Conservation (phyloP, 257 asterid genomes). For the Cynanchum wilfordii region DNA sequence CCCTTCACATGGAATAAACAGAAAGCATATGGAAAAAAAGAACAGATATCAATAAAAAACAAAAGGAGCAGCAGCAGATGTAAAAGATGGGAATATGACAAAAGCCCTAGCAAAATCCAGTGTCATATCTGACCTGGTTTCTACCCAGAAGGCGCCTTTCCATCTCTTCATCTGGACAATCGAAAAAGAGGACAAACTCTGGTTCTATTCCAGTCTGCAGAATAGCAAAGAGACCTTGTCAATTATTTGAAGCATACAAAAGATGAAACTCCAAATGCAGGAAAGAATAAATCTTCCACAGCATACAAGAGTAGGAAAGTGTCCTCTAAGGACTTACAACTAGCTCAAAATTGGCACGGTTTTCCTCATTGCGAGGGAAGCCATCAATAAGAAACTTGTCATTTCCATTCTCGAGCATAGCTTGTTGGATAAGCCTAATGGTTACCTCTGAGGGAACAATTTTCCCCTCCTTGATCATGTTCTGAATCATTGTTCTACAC, state of each 20-base stretch:
- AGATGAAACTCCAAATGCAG: background rate
- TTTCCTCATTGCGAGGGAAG: constrained; percentile 93
- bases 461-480: constrained; percentile 83
- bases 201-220: constrained; percentile 80
- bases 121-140: constrained; percentile 27
- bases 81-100: background rate
- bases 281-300: background rate
- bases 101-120: background rate
- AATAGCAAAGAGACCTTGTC: background rate
- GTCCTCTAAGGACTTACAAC: constrained; percentile 42
- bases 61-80: constrained; percentile 9
- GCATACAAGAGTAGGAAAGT: background rate
- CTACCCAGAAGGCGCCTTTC: constrained; percentile 41
- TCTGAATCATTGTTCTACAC: constrained; percentile 70
- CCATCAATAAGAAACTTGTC: constrained; percentile 97
- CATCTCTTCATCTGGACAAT: constrained; percentile 47
- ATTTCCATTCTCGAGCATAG: constrained; percentile 61
- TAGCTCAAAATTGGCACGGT: constrained; percentile 78
- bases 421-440: constrained; percentile 68
- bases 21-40: background rate
- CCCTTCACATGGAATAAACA: constrained; percentile 27
- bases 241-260: background rate
- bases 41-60: background rate
- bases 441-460: constrained; percentile 93
- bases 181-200: constrained; percentile 48